These are phyloP conservation scores for Huntiella abstrusa DNA, from an alignment of 2,329 filamentous ascomycete genomes.

Conservation along the genomic window DNA sequence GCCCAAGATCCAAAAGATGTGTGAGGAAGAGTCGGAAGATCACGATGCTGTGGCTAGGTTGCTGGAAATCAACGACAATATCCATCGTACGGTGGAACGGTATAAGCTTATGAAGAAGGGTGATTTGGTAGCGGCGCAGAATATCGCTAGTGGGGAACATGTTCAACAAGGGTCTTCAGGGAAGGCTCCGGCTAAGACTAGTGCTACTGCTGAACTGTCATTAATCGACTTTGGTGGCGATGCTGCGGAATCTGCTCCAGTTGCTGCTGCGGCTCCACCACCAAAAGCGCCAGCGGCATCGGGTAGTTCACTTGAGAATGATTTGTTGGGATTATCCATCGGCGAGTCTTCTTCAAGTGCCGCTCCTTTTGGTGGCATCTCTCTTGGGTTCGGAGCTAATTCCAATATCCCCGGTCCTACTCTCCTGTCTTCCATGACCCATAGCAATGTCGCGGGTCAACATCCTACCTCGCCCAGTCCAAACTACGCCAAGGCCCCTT, in stretches of 20 bases:
- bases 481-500: conserved; percentile 31
- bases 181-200: conserved; percentile 20
- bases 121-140: conserved; percentile 65
- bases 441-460: conserved; percentile 35
- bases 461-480: conserved; percentile 19
- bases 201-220: conserved; percentile 56
- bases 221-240: conserved; percentile 77
- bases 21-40: conserved; percentile 94
- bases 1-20: conserved; percentile 99
- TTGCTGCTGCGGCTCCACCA: conserved; percentile 20
- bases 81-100: conserved; percentile 86
- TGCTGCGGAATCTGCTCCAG: conserved; percentile 29
- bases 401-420: conserved; percentile 47
- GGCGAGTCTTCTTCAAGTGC: conserved; percentile 30
- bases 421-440: conserved; percentile 43
- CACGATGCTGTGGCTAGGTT: conserved; percentile 89
- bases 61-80: conserved; percentile 95
- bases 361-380: conserved; percentile 55
- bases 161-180: conserved; percentile 10
- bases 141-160: conserved; percentile 62
- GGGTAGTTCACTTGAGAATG: conserved; percentile 48
- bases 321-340: conserved; percentile 75
- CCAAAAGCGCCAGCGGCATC: conserved; percentile 28
- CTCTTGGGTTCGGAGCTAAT: conserved; percentile 58
- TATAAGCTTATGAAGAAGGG: conserved; percentile 96